These are phyloP conservation scores for Alternaria atra DNA, from an alignment of 2,329 filamentous ascomycete species.

Conservation along the genomic window DNA sequence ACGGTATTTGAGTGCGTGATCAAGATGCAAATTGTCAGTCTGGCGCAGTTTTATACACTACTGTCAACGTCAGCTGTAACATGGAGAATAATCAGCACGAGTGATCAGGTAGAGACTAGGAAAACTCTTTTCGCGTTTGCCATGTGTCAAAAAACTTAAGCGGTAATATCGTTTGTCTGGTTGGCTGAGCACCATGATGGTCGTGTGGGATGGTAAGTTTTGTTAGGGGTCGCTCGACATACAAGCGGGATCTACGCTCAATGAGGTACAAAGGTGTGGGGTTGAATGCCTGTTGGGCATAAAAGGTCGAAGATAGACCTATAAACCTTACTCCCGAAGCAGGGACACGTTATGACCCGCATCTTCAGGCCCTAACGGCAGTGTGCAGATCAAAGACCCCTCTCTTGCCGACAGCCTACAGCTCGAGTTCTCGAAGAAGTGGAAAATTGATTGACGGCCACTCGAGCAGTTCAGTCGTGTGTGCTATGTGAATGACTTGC, in stretches of 20 bases:
- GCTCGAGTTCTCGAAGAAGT: neutral
- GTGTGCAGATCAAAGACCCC: neutral
- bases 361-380: neutral
- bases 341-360: slow-evolving; percentile 2
- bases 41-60: slow-evolving; percentile 3
- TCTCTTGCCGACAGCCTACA: neutral
- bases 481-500: neutral
- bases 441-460: neutral
- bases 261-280: slow-evolving; percentile 6
- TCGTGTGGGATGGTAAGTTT: slow-evolving; percentile 16
- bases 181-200: slow-evolving; percentile 43
- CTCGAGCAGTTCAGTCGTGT: neutral
- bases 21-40: neutral
- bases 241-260: slow-evolving; percentile 13
- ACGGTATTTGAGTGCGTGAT: neutral
- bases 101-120: slow-evolving; percentile 5
- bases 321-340: neutral
- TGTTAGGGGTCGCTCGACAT: slow-evolving; percentile 7
- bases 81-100: slow-evolving; percentile 1
- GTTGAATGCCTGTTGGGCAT: neutral
- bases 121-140: slow-evolving; percentile 14
- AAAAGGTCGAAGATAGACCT: neutral
- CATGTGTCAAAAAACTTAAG: slow-evolving; percentile 5
- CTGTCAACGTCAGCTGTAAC: neutral
- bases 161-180: slow-evolving; percentile 19